These are phyloP conservation scores for Globisporangium okanoganense DNA, from an alignment of 352 stramenopile genomes.

Conservation along the genomic window DNA sequence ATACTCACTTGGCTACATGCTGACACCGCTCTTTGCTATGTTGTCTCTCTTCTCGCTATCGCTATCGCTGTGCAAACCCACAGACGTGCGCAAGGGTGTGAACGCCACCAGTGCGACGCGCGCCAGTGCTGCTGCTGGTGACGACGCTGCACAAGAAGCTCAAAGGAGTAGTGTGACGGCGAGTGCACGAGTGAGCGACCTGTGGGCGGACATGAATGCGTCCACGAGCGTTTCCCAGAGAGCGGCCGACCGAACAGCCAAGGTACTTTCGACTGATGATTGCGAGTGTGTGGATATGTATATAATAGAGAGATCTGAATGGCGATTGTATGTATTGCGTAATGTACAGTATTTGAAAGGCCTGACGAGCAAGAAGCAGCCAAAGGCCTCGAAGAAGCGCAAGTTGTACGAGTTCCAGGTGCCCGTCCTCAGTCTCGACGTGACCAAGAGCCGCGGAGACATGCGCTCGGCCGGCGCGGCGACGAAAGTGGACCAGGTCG, in stretches of 20 bases:
- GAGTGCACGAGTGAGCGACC: slow-evolving; percentile 31
- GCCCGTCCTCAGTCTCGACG: slow-evolving; percentile 66
- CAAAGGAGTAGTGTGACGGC: slow-evolving; percentile 23
- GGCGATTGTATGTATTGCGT: background rate
- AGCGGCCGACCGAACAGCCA: slow-evolving; percentile 41
- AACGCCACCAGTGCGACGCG: slow-evolving; percentile 4
- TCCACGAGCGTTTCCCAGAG: slow-evolving; percentile 50
- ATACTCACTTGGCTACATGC: background rate
- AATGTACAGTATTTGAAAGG: slow-evolving; percentile 36
- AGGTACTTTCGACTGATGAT: slow-evolving; percentile 18
- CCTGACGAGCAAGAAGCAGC: slow-evolving; percentile 48
- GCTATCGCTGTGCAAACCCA: background rate
- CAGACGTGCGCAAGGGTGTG: background rate
- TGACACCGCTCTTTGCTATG: background rate
- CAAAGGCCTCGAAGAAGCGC: slow-evolving; percentile 48
- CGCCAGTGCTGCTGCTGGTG: background rate
- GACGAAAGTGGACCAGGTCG: slow-evolving; percentile 48
- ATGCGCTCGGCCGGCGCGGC: slow-evolving; percentile 21
- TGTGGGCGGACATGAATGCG: slow-evolving; percentile 69
- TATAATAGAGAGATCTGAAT: no score
- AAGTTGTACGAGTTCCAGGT: slow-evolving; percentile 71
- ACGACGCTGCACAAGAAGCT: background rate
- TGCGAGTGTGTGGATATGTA: background rate
- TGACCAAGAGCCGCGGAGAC: slow-evolving; percentile 46
- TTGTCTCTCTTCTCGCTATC: background rate